Evolutionary conservation across 345 rosid genomes (phyloP), one percentile per base, ranked within the genome.

Genomic region (Gossypium bickii): DNA sequence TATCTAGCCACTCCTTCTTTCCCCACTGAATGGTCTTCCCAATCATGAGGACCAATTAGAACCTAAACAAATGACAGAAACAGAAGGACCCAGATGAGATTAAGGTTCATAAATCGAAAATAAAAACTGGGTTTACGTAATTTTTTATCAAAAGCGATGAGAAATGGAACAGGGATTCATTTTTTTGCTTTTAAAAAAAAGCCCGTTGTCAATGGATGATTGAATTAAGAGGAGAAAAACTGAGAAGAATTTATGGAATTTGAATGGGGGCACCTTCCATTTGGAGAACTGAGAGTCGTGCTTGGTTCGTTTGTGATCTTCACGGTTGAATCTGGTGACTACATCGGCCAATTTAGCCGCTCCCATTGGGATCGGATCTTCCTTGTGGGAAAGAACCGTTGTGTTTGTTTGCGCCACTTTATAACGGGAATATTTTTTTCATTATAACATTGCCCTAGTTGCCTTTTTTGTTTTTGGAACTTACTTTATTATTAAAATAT

Each of bases 1-100:
- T 94, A 94, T 77, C 92, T 89, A 4, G 79, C 47, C 1, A 89
- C 91, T 69, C 94, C 97, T 70, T 89, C 97, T 79, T 85, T 90
- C 8, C 92, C 91, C 5, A 29, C 11, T 0, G 85, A 81, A 77
- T 88, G 74, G 61, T 90, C 92, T 67, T 82, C 89, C 98, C 98
- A 92, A 68, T 94, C 97, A 49, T 80, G 78, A 44, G 92, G 81
- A 58, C 98, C 97, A 12, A 92, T 81, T 0, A 94, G 87, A 75
- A 89, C 82, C 98, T 93, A 74, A 44, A 60, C 44, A 47, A 7
- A 59, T 17, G 64, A 64, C 6, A 72, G 53, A 72, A 65, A 74
- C 9, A 10, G 48, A 47, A 60, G n/a, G 7, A 60, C 25, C 10
- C 67, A 59, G 56, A 59, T 59, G 3, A 41, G 64, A 55, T 38